These are phyloP conservation scores for Biscogniauxia mediterranea DNA, from an alignment of 2,329 filamentous ascomycete species.

Conservation along the genomic window DNA sequence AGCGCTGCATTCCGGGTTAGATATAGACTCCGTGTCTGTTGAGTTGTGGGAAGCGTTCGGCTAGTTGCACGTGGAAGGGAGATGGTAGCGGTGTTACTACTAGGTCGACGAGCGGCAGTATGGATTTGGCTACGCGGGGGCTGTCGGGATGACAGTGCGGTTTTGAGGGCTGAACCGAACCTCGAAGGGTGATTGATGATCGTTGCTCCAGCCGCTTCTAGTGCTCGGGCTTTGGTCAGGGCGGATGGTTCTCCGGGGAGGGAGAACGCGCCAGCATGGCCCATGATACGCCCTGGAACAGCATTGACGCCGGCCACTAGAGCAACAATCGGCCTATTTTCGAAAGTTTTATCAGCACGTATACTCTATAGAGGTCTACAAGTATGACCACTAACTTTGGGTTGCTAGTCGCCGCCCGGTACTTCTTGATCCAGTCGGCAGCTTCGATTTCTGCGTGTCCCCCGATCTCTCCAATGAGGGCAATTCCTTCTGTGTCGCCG, in stretches of 20 bases:
- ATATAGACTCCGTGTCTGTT: constrained; percentile 52
- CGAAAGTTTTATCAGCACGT: constrained; percentile 4
- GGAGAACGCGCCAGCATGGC: constrained; percentile 74
- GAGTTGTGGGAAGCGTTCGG: neutral
- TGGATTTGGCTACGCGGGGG: constrained; percentile 53
- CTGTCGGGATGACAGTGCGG: constrained; percentile 43
- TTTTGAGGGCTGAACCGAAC: constrained; percentile 67
- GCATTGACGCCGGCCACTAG: constrained; percentile 66
- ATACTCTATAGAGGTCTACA: neutral
- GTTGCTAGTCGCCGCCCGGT: constrained; percentile 52
- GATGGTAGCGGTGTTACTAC: neutral
- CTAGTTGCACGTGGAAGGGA: constrained; percentile 1
- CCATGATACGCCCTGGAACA: constrained; percentile 67
- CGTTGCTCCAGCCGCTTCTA: constrained; percentile 64
- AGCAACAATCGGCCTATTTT: constrained; percentile 65
- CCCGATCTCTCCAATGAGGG: constrained; percentile 71
- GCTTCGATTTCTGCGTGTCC: constrained; percentile 69
- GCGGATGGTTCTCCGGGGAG: constrained; percentile 64
- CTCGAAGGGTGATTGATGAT: constrained; percentile 76
- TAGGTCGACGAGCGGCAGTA: constrained; percentile 38
- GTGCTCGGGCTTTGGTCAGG: constrained; percentile 61
- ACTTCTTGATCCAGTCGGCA: constrained; percentile 70
- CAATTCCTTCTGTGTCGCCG: constrained; percentile 66
- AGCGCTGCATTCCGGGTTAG: constrained; percentile 53
- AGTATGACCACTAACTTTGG: constrained; percentile 55